phyloP scores from a whole-genome alignment of 306 rosid genomes.

The Medicago arabica region DNA sequence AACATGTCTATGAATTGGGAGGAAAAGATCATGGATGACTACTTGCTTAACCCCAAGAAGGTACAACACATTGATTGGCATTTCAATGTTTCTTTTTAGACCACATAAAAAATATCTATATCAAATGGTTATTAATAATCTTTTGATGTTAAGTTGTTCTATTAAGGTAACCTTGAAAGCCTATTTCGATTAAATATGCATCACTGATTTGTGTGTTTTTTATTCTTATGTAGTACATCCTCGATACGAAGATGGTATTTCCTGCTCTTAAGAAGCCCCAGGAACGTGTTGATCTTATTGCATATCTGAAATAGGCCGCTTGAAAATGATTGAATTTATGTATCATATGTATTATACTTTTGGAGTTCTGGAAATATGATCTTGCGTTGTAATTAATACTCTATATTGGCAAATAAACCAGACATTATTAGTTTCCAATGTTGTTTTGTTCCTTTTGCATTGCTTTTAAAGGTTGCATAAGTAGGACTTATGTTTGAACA shows the following conservation, averaged over 20 bases:
- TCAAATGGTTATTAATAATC: not conserved
- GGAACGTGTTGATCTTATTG: constrained; percentile 87
- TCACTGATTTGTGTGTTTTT: constrained; percentile 30
- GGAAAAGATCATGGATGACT: constrained; percentile 82
- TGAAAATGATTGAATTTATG: constrained; percentile 43
- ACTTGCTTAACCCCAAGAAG: constrained; percentile 94
- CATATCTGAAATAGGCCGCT: constrained; percentile 82
- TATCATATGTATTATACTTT: constrained; percentile 26
- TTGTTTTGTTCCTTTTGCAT: constrained; percentile 52
- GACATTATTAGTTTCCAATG: constrained; percentile 56
- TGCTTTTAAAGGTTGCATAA: constrained; percentile 47
- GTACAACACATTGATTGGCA: constrained; percentile 40
- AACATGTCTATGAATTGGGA: constrained; percentile 91
- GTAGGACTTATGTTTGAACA: constrained; percentile 33
- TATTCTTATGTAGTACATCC: constrained; percentile 68
- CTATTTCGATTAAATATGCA: not conserved
- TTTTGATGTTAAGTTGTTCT: not conserved
- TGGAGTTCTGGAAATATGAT: constrained; percentile 37
- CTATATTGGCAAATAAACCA: constrained; percentile 59
- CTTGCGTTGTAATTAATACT: constrained; percentile 50
- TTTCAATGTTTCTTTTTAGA: constrained; percentile 7
- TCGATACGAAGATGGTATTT: constrained; percentile 97
- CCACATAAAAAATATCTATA: not conserved
- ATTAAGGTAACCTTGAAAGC: not conserved
- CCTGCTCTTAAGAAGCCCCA: constrained; percentile 97